These are phyloP conservation scores for Pleodorina starrii DNA, from an alignment of 139 green algal species.

Conservation along the genomic window DNA sequence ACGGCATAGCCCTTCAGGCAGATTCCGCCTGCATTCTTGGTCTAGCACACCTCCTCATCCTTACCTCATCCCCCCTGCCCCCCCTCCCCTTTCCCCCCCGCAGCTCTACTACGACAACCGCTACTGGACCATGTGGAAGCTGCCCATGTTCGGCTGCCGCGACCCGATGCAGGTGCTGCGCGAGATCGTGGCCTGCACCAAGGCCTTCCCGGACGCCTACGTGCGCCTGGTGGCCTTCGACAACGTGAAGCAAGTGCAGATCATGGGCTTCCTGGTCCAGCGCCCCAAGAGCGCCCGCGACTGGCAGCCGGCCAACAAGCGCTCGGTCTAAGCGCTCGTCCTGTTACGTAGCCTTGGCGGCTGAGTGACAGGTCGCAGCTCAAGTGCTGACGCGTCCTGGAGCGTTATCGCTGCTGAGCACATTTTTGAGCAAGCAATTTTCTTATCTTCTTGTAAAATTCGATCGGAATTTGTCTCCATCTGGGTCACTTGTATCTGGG, in stretches of 20 bases:
- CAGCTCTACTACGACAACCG: conserved; percentile 93
- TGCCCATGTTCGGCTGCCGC: conserved; percentile 99
- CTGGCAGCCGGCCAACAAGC: conserved; percentile 57
- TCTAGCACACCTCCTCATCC: background rate
- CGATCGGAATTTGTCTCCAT: no score
- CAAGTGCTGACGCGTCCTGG: no score
- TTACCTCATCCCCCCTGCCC: background rate
- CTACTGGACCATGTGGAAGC: conserved; percentile 99
- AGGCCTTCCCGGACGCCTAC: conserved; percentile 94
- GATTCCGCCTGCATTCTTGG: background rate
- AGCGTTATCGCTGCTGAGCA: no score
- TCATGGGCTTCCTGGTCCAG: conserved; percentile 78
- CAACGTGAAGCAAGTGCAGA: conserved; percentile 77
- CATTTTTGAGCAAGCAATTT: no score
- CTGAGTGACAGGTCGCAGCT: no score
- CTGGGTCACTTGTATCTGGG: no score
- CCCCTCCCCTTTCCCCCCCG: background rate
- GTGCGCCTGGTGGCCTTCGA: conserved; percentile 95
- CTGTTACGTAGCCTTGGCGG: no score
- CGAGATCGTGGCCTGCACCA: conserved; percentile 89
- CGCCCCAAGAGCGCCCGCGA: conserved; percentile 63
- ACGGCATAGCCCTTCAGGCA: no score
- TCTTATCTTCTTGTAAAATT: no score
- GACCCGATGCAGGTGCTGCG: conserved; percentile 91
- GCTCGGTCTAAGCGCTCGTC: conserved; percentile 58